A percentile compares a stretch with the other conserved stretches of the same genome.
These are phyloP conservation scores for Leishmania major DNA, from an alignment of 208 protist species.

Conservation along the genomic window DNA sequence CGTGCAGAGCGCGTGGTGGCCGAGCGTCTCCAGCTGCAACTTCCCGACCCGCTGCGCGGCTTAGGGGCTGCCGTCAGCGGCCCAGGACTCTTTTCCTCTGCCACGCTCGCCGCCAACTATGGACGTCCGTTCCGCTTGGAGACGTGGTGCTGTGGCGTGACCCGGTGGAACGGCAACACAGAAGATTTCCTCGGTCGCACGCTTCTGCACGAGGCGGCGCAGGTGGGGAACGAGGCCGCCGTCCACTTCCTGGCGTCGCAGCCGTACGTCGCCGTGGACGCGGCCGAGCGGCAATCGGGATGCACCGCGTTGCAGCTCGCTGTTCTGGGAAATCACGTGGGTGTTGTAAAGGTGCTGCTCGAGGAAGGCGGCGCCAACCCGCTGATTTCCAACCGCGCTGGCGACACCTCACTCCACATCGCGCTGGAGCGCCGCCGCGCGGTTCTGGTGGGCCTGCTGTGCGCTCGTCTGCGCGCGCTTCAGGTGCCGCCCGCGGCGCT, in stretches of 20 bases:
- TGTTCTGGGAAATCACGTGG: conserved; percentile 41
- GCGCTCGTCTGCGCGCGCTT: conserved; percentile 44
- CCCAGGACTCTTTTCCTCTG: conserved; percentile 16
- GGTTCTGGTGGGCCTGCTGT: conserved; percentile 56
- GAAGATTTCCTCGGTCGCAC: conserved; percentile 78
- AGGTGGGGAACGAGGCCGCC: conserved; percentile 54
- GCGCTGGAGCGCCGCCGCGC: conserved; percentile 57
- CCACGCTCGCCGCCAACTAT: conserved; percentile 27
- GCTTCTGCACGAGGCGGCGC: conserved; percentile 69
- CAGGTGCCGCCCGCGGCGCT: conserved; percentile 23
- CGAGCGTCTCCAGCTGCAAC: conserved; percentile 72
- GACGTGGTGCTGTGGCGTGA: conserved; percentile 42
- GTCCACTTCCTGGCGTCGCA: conserved; percentile 62
- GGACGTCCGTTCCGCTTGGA: conserved; percentile 35
- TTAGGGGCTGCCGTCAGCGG: conserved; percentile 17
- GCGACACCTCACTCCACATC: conserved; percentile 70
- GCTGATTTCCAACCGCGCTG: conserved; percentile 27
- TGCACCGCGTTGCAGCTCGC: conserved; percentile 75
- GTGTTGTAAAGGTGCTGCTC: conserved; percentile 48
- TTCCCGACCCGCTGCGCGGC: conserved; percentile 16
- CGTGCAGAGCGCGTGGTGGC: conserved; percentile 57
- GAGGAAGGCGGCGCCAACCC: conserved; percentile 41
- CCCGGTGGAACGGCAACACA: conserved; percentile 76
- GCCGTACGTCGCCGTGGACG: conserved; percentile 60
- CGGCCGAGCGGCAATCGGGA: conserved; percentile 42